phyloP scores from a whole-genome alignment of 106 monocot genomes.

The Allium cepa region DNA sequence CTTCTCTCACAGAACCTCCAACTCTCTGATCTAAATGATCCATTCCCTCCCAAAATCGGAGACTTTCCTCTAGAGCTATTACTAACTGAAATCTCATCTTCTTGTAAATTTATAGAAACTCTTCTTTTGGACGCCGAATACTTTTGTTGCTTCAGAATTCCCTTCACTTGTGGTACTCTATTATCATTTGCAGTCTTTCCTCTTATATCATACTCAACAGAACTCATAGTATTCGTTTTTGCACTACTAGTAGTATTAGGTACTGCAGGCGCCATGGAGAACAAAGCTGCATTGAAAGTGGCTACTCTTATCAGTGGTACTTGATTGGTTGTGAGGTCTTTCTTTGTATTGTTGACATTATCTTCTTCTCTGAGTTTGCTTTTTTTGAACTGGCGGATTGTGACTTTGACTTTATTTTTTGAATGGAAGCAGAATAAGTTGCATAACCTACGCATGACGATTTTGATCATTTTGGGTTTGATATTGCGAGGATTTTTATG shows the following conservation, averaged over 20 bases:
- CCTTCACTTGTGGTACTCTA: conserved; percentile 11
- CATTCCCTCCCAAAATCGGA: not conserved
- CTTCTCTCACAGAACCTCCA: conserved; percentile 29
- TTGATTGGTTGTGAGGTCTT: conserved; percentile 5
- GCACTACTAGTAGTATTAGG: conserved; percentile 25
- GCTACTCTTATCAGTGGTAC: conserved; percentile 33
- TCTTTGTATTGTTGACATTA: not conserved
- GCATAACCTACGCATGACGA: conserved; percentile 6
- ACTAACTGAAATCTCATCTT: conserved; percentile 68
- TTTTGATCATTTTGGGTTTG: not conserved
- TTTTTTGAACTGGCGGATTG: not conserved
- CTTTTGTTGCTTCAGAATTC: conserved; percentile 67
- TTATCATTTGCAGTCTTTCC: not conserved
- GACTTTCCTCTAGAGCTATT: conserved; percentile 10
- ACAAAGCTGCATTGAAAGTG: conserved; percentile 89
- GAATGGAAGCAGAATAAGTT: conserved; percentile 11
- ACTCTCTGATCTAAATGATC: not conserved
- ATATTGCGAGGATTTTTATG: too few species aligned
- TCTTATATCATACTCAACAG: not conserved
- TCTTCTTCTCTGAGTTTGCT: not conserved
- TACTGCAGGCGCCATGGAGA: conserved; percentile 72
- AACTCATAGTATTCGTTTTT: too few species aligned
- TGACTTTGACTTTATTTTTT: not conserved
- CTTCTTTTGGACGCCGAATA: conserved; percentile 39
- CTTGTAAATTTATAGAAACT: conserved; percentile 82